Evolutionary conservation across 441 rosid genomes (phyloP).

Genomic region (Adansonia madagascariensis): DNA sequence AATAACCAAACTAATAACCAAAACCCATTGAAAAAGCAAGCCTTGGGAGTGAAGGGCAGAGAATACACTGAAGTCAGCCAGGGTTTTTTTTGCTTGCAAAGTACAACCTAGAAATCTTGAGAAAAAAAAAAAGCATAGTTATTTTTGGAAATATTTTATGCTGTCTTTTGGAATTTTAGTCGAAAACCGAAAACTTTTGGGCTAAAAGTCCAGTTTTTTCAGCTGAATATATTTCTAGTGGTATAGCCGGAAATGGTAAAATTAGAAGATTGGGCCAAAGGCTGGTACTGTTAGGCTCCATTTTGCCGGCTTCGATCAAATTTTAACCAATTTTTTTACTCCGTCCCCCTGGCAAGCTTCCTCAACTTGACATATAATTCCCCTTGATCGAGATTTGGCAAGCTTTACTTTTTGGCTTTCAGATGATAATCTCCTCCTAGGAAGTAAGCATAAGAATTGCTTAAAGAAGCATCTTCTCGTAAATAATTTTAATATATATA

Average conservation of each 20-base stretch:
- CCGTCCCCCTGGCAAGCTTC: background rate
- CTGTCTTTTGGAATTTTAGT: too few relatives aligned
- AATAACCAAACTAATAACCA: too few relatives aligned
- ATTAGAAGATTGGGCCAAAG: background rate
- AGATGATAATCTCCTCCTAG: background rate
- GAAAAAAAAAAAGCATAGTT: background rate
- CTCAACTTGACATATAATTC: background rate
- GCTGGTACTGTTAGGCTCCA: background rate
- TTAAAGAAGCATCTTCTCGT: background rate
- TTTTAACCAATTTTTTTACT: too few relatives aligned
- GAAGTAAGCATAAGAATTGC: background rate
- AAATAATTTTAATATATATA: background rate
- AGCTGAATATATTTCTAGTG: too few relatives aligned
- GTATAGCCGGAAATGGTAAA: background rate
- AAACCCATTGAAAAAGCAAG: conserved; percentile 1
- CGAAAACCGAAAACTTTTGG: background rate
- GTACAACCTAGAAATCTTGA: background rate
- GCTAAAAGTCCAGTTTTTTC: background rate
- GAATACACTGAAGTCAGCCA: background rate
- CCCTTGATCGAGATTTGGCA: background rate
- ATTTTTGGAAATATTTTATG: too few relatives aligned
- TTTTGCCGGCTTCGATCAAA: too few relatives aligned
- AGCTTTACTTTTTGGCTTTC: background rate
- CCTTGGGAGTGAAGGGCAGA: background rate
- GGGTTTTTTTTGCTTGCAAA: conserved; percentile 1